Conservation (phyloP, 352 stramenopile genomes). For the Phytophthora pinifolia region DNA sequence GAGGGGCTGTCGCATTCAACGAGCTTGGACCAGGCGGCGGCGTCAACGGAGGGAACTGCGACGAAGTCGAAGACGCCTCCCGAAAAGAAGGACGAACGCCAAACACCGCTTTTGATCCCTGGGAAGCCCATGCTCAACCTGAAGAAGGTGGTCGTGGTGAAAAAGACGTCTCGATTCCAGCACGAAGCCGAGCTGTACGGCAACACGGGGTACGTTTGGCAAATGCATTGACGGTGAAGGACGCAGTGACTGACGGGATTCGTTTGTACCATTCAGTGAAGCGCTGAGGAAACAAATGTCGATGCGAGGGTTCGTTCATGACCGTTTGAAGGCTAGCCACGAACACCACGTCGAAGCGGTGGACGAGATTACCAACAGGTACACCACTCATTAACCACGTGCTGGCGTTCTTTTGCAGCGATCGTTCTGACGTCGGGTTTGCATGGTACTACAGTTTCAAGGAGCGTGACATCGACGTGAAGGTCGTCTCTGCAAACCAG, state of each 20-base stretch:
- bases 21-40: conserved; percentile 11
- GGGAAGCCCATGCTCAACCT: conserved; percentile 54
- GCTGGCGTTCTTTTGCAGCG: background rate
- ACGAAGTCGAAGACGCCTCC: background rate
- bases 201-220: conserved; percentile 63
- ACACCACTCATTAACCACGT: conserved; percentile 1
- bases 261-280: conserved; percentile 49
- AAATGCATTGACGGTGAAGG: background rate
- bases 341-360: conserved; percentile 85
- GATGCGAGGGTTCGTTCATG: conserved; percentile 88
- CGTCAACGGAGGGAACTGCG: background rate
- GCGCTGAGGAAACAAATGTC: conserved; percentile 90
- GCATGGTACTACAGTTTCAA: conserved; percentile 49
- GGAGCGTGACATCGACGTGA: conserved; percentile 66
- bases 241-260: conserved; percentile 9
- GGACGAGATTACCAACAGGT: conserved; percentile 83
- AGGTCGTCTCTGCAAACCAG: conserved; percentile 75
- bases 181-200: conserved; percentile 82
- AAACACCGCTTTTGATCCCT: conserved; percentile 46
- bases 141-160: conserved; percentile 86
- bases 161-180: conserved; percentile 88
- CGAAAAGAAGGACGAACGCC: conserved; percentile 23
- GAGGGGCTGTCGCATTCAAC: conserved; percentile 8
- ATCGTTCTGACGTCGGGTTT: conserved; percentile 8
- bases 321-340: conserved; percentile 83